Conservation (phyloP, 2,329 filamentous ascomycete genomes). For the Colletotrichum tanaceti region DNA sequence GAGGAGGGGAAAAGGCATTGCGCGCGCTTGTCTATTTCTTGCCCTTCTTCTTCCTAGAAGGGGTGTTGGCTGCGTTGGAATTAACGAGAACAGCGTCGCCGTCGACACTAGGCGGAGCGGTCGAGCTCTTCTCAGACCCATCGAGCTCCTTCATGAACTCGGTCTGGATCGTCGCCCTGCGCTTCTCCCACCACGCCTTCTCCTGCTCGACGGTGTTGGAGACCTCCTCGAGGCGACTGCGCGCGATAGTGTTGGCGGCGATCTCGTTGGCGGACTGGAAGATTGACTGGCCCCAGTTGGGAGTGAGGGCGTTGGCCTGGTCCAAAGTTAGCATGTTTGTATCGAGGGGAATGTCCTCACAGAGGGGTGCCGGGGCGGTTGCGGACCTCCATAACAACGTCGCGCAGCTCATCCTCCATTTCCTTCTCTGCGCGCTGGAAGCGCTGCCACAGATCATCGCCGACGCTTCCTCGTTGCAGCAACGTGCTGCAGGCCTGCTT, state of each 20-base stretch:
- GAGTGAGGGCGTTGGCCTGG: conserved; percentile 89
- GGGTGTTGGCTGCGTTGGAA: conserved; percentile 54
- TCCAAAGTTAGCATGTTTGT: conserved; percentile 15
- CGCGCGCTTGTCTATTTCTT: conserved; percentile 62
- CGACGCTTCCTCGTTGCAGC: conserved; percentile 90
- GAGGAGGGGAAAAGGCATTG: not conserved
- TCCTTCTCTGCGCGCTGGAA: conserved; percentile 95
- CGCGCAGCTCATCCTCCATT: conserved; percentile 94
- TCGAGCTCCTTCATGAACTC: conserved; percentile 90
- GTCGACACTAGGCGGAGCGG: conserved; percentile 69
- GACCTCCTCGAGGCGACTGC: conserved; percentile 79
- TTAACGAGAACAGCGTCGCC: conserved; percentile 86
- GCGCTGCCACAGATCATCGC: conserved; percentile 94
- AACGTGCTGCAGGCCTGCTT: conserved; percentile 89
- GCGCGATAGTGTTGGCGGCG: conserved; percentile 82
- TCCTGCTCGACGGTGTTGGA: conserved; percentile 78
- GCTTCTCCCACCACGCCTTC: conserved; percentile 93
- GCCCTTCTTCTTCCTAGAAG: conserved; percentile 72
- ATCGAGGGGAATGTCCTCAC: not conserved
- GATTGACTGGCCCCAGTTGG: conserved; percentile 92
- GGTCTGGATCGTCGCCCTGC: conserved; percentile 76
- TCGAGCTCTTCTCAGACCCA: conserved; percentile 63
- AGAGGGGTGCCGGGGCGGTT: not conserved
- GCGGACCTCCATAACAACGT: conserved; percentile 90
- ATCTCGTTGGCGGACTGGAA: conserved; percentile 99